Evolutionary conservation across 805 yeast genomes (phyloP), one percentile per base, ranked within the genome.

Genomic region (Lachancea thermotolerans): DNA sequence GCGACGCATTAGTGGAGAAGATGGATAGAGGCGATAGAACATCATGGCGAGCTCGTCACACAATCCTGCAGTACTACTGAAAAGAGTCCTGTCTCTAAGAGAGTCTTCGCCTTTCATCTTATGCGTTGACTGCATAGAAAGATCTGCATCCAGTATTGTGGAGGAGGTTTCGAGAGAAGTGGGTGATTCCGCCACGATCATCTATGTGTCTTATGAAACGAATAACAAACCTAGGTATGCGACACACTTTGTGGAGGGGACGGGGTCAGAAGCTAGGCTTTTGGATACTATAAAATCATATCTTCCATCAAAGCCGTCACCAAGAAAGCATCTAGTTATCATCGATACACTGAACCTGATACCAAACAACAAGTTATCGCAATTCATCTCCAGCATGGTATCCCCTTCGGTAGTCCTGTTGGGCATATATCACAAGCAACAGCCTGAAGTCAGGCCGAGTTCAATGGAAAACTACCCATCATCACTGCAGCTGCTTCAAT

Each of bases 51-150:
- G 61, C 11, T 52, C 69, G 3, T 59, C 66, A 3, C 71, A 70
- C 37, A 69, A 66, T 47, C 67, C 74, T 35, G 50, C 74, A n/a
- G 82, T 83, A 29, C 68, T 89, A 5, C 68, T 90, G 45, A 78
- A 74, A 38, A 68, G 98, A 47, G 68, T 87, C 6, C 62, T 93
- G 2, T 65, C 80, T 2, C 66, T 86, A 42, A 85, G 81, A 51
- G 98, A 93, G 56, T 64, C 64, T 17, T 75, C 91, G 0, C 95
- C 95, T 0, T 76, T 91, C 44, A 62, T 87, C 2, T 69, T 91
- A 4, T 69, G 84, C 3, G 58, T 77, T 8, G 98, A 93, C 60
- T 73, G 85, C 1, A 64, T 88, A 9, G 68, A 74, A 0, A 96
- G 90, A 60, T 77, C 93, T 0, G 78, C 88, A 0, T 53, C 66